Evolutionary conservation across 108 stramenopile species (phyloP).

Genomic region (Pseudonitzschia pungens): DNA sequence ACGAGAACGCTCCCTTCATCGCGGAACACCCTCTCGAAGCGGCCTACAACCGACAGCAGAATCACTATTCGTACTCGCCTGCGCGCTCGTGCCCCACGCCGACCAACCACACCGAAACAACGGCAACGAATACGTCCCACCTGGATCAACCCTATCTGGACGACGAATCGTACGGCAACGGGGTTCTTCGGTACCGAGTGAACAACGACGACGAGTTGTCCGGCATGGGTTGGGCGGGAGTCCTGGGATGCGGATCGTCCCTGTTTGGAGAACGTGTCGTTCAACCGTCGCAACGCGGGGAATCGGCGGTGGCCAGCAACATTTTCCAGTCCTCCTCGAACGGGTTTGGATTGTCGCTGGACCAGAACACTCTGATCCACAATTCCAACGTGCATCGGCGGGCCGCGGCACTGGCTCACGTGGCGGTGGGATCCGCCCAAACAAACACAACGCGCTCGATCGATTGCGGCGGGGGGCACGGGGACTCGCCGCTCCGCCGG

Average conservation of each 20-base stretch:
- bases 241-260: constrained; percentile 35
- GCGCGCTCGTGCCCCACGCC: constrained; percentile 44
- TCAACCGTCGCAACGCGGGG: constrained; percentile 11
- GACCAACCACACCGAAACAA: not conserved
- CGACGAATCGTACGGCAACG: constrained; percentile 15
- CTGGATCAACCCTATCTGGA: constrained; percentile 38
- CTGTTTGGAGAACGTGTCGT: constrained; percentile 43
- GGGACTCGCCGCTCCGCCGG: constrained; percentile 21
- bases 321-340: constrained; percentile 6
- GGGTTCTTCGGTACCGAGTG: constrained; percentile 36
- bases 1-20: not conserved
- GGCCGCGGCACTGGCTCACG: not conserved
- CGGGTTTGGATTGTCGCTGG: not conserved
- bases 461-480: constrained; percentile 10
- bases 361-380: not conserved
- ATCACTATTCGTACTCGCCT: constrained; percentile 27
- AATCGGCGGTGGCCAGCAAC: not conserved
- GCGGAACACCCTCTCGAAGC: not conserved
- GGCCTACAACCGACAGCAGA: not conserved
- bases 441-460: not conserved
- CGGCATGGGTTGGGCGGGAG: constrained; percentile 24
- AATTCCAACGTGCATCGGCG: not conserved
- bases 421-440: not conserved
- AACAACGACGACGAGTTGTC: constrained; percentile 33
- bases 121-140: not conserved